Conservation (phyloP, 441 rosid genomes). For the Gossypium trilobum region DNA sequence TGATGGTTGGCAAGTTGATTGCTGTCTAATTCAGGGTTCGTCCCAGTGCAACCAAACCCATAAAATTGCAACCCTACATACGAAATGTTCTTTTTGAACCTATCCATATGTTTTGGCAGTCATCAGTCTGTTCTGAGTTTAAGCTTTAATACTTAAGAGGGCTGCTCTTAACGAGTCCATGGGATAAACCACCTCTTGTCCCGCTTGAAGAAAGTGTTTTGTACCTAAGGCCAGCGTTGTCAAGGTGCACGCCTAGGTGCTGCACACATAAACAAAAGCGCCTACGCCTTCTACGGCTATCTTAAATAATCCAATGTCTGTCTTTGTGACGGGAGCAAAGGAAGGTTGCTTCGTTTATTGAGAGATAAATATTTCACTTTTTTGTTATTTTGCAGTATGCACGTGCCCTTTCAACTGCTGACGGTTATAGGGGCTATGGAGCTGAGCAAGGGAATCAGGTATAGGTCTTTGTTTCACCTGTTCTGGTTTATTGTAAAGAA, state of each 20-base stretch:
- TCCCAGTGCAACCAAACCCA: background rate
- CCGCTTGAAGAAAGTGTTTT: background rate
- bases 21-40: background rate
- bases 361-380: background rate
- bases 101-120: background rate
- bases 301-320: background rate
- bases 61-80: background rate
- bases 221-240: background rate
- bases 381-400: conserved; percentile 37
- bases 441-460: conserved; percentile 60
- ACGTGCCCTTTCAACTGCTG: conserved; percentile 40
- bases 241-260: background rate
- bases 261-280: background rate
- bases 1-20: background rate
- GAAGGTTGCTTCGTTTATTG: background rate
- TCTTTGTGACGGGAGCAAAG: background rate
- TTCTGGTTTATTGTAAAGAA: background rate
- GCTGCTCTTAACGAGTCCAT: background rate
- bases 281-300: background rate
- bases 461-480: background rate
- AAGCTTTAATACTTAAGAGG: background rate
- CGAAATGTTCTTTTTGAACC: background rate
- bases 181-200: background rate
- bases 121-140: background rate
- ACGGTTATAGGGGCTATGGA: conserved; percentile 52